These are phyloP conservation scores for Pharus latifolius DNA, from an alignment of 176 grass and related monocot species.

Conservation along the genomic window DNA sequence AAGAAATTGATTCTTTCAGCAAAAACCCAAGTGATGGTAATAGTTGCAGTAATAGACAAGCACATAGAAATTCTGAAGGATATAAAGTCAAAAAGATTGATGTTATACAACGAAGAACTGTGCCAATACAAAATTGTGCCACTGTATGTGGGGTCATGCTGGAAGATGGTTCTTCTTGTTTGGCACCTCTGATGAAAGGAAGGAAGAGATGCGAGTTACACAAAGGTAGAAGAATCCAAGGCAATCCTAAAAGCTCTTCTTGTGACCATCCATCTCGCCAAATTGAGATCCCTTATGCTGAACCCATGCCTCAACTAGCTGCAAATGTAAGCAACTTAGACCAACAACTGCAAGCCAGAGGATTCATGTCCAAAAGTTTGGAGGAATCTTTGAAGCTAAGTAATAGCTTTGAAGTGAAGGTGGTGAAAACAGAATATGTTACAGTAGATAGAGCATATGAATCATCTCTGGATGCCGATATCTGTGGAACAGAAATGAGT, in stretches of 20 bases:
- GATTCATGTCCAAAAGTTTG: neutral
- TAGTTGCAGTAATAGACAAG: constrained; percentile 27
- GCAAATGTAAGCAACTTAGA: neutral
- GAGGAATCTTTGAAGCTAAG: neutral
- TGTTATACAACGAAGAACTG: constrained; percentile 14
- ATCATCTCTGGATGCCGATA: neutral
- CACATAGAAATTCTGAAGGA: constrained; percentile 22
- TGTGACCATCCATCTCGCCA: neutral
- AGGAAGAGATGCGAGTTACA: constrained; percentile 87
- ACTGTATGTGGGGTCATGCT: constrained; percentile 49
- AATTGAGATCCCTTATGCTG: neutral
- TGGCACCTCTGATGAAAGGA: constrained; percentile 39
- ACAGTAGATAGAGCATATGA: neutral
- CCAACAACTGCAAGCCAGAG: neutral
- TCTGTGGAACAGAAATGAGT: neutral
- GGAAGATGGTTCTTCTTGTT: constrained; percentile 51
- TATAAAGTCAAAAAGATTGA: constrained; percentile 39
- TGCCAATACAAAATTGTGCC: constrained; percentile 3
- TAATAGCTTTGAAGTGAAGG: neutral
- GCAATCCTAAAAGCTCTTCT: neutral
- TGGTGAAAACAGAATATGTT: constrained; percentile 7
- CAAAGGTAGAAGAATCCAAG: constrained; percentile 56
- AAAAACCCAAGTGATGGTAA: neutral
- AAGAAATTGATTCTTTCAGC: constrained; percentile 11
- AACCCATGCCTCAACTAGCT: neutral